Evolutionary conservation across 495 filamentous ascomycete species (phyloP).

Genomic region (Jackrogersella multiformis): DNA sequence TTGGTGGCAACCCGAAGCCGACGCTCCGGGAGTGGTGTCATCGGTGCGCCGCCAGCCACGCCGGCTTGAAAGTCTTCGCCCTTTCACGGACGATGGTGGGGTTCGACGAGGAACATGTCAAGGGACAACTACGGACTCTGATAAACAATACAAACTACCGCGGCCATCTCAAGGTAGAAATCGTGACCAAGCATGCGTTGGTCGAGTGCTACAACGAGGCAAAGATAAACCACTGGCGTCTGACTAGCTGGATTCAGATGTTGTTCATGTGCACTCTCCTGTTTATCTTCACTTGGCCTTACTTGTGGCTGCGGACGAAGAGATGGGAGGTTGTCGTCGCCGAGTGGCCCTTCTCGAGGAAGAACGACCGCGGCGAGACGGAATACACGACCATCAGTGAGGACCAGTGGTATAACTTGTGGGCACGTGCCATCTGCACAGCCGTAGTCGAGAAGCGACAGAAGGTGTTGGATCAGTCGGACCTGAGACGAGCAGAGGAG

Average conservation of each 20-base stretch:
- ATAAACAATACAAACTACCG: conserved; percentile 69
- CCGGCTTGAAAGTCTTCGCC: conserved; percentile 61
- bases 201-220: conserved; percentile 66
- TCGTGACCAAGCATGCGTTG: conserved; percentile 58
- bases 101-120: conserved; percentile 59
- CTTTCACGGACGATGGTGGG: conserved; percentile 60
- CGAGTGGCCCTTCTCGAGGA: conserved; percentile 61
- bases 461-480: conserved; percentile 50
- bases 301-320: conserved; percentile 68
- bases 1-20: conserved; percentile 48
- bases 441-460: conserved; percentile 56
- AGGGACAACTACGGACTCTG: conserved; percentile 53
- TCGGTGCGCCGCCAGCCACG: conserved; percentile 59
- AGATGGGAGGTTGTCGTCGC: conserved; percentile 66
- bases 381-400: conserved; percentile 59
- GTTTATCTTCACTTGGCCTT: conserved; percentile 71
- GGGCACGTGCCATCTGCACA: conserved; percentile 53
- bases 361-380: conserved; percentile 39
- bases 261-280: conserved; percentile 68
- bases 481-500: conserved; percentile 51
- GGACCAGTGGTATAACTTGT: conserved; percentile 59
- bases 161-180: conserved; percentile 60
- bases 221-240: conserved; percentile 64
- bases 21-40: conserved; percentile 66
- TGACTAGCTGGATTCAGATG: conserved; percentile 64